Evolutionary conservation across 306 rosid genomes (phyloP).

Genomic region (Vigna unguiculata): DNA sequence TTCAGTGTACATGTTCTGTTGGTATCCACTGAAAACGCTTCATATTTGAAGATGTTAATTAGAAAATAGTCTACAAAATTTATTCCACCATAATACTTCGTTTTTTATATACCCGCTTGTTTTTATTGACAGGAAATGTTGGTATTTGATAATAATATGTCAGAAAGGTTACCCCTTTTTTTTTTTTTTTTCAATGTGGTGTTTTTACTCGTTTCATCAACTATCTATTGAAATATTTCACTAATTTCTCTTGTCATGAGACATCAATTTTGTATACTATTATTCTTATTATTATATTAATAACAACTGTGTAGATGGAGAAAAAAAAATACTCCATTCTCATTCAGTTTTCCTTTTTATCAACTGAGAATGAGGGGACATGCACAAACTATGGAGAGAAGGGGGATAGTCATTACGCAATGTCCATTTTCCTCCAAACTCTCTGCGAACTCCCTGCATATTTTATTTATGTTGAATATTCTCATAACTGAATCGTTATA

Average conservation of each 20-base stretch:
- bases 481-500: neutral
- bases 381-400: slow-evolving; percentile 8
- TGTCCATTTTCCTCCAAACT: slow-evolving; percentile 3
- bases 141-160: neutral
- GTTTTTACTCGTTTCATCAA: slow-evolving; percentile 13
- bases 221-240: neutral
- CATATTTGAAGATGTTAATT: neutral
- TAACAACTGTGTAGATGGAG: neutral
- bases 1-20: slow-evolving; percentile 13
- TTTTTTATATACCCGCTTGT: neutral
- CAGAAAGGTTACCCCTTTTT: neutral
- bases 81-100: neutral
- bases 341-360: neutral
- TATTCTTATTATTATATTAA: neutral
- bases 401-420: neutral
- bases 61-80: neutral
- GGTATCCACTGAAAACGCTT: slow-evolving; percentile 20
- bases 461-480: slow-evolving; percentile 12
- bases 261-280: slow-evolving; percentile 1
- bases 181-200: slow-evolving; percentile 2
- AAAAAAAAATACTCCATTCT: neutral
- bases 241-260: neutral
- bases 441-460: neutral
- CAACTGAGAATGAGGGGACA: neutral
- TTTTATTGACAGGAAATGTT: slow-evolving; percentile 1